These are phyloP conservation scores for Digitaria exilis DNA, from an alignment of 202 grass and related monocot species.

Conservation along the genomic window DNA sequence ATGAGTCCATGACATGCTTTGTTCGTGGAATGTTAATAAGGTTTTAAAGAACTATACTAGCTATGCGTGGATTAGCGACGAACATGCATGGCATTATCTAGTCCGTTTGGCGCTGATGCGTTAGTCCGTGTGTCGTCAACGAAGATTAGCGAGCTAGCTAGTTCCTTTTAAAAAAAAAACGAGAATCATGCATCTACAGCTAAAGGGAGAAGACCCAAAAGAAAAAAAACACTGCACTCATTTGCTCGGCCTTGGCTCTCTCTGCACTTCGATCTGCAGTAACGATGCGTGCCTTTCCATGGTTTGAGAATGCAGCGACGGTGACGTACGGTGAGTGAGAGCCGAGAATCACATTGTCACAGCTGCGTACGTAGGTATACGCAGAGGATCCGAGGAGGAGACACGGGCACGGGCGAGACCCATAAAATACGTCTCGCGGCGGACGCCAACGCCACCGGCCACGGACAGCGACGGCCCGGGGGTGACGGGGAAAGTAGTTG, in stretches of 20 bases:
- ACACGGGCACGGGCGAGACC: background rate
- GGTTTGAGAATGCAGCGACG: background rate
- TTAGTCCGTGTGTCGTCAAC: too few species aligned
- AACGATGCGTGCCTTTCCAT: background rate
- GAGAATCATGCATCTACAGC: too few species aligned
- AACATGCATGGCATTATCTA: too few species aligned
- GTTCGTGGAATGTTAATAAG: too few species aligned
- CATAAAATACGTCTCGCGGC: background rate
- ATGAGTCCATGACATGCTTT: too few species aligned
- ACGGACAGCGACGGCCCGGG: constrained; percentile 36
- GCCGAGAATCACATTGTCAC: background rate
- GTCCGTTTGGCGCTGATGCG: too few species aligned
- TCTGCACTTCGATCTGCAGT: too few species aligned
- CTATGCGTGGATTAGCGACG: too few species aligned
- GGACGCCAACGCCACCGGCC: background rate
- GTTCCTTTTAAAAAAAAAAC: background rate
- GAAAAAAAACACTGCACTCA: background rate
- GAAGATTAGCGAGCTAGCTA: background rate
- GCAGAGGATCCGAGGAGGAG: background rate
- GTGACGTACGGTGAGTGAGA: background rate
- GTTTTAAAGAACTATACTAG: too few species aligned
- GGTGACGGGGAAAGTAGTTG: background rate
- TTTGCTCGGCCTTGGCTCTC: background rate
- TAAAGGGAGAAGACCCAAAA: too few species aligned
- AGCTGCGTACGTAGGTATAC: background rate